phyloP scores from a whole-genome alignment of 176 grass and related monocot species.

The Themeda triandra region DNA sequence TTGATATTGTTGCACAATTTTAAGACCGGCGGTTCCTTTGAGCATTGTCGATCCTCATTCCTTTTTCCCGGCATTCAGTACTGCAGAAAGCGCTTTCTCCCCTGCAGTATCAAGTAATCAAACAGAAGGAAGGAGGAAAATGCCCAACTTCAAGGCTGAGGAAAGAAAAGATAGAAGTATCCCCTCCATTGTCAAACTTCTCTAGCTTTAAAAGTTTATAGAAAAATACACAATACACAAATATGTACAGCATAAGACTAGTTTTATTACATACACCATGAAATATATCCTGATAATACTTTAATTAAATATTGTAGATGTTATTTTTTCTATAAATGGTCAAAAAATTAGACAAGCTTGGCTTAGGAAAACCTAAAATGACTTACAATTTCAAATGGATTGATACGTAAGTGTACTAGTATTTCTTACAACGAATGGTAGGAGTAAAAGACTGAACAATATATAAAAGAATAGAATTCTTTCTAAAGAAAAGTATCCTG shows the following conservation, averaged over 20 bases:
- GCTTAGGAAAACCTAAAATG: not conserved
- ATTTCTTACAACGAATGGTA: not conserved
- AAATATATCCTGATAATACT: not conserved
- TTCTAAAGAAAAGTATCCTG: not conserved
- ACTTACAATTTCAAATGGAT: not conserved
- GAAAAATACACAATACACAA: not conserved
- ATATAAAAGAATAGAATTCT: not conserved
- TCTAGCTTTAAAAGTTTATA: not conserved
- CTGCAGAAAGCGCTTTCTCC: not conserved
- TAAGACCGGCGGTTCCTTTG: not conserved
- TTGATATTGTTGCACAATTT: not conserved
- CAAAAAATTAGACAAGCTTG: not conserved
- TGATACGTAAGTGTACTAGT: not conserved
- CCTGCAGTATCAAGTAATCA: not conserved
- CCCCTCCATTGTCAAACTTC: not conserved
- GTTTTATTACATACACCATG: not conserved
- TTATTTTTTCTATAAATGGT: not conserved
- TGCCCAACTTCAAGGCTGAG: not conserved
- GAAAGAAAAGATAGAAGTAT: not conserved
- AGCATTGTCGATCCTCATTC: not conserved
- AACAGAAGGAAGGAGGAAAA: not conserved
- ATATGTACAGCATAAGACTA: not conserved
- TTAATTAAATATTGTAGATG: not conserved
- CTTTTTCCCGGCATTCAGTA: conserved; percentile 1
- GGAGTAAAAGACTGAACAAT: not conserved